A percentile compares a stretch with the other conserved stretches of the same genome.
phyloP scores from a whole-genome alignment of 768 basidiomycete species.

The Amanita exitialis region DNA sequence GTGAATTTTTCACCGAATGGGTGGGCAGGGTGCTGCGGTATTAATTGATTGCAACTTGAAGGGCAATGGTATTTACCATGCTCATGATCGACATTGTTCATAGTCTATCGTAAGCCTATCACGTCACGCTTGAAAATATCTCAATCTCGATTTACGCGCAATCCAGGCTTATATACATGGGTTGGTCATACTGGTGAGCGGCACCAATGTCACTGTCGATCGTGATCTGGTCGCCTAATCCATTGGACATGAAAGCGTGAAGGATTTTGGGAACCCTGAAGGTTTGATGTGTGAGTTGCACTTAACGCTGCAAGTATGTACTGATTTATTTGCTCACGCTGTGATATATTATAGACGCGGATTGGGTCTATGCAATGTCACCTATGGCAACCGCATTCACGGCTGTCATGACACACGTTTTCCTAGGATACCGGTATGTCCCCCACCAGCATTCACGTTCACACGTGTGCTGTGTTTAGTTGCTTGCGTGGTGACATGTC shows the following conservation, averaged over 20 bases:
- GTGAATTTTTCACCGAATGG: background rate
- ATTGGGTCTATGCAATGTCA: too few species aligned
- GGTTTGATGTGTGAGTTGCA: slow-evolving; percentile 6
- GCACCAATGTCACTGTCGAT: background rate
- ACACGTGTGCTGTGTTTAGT: background rate
- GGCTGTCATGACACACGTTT: background rate
- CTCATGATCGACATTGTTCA: slow-evolving; percentile 11
- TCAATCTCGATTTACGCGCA: background rate
- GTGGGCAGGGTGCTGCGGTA: background rate
- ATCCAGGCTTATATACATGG: slow-evolving; percentile 7
- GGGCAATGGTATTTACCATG: slow-evolving; percentile 8
- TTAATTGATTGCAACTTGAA: background rate
- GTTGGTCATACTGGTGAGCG: background rate
- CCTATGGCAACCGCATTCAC: slow-evolving; percentile 9
- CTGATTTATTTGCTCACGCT: slow-evolving; percentile 4
- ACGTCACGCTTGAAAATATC: background rate
- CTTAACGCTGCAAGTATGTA: background rate
- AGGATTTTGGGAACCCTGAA: slow-evolving; percentile 8
- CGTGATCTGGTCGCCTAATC: background rate
- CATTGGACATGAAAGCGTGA: slow-evolving; percentile 4
- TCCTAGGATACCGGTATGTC: background rate
- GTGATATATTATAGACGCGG: too few species aligned
- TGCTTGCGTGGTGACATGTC: background rate
- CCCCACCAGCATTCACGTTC: too few species aligned
- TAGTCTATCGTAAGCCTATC: slow-evolving; percentile 9